phyloP scores from a whole-genome alignment of 2,329 filamentous ascomycete species.

The Metarhizium anisopliae region DNA sequence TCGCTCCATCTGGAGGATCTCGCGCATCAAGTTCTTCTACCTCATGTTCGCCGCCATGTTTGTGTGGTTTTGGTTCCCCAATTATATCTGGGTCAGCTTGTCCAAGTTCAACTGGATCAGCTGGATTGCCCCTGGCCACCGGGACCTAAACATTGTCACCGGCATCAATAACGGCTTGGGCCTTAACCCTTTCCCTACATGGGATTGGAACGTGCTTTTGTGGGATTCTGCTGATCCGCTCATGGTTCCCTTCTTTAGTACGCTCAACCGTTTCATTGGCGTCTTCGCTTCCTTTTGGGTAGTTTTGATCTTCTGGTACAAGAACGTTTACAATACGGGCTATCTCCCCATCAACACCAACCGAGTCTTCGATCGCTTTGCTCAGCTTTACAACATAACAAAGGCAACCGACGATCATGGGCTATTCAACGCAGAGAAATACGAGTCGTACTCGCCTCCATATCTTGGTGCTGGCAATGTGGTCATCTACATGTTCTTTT shows the following conservation, averaged over 20 bases:
- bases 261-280: slow-evolving; percentile 53
- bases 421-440: slow-evolving; percentile 35
- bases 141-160: slow-evolving; percentile 31
- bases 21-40: slow-evolving; percentile 43
- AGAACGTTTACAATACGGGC: slow-evolving; percentile 46
- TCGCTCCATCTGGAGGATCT: slow-evolving; percentile 34
- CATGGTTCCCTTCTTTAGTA: slow-evolving; percentile 47
- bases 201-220: slow-evolving; percentile 38
- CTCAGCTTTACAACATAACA: slow-evolving; percentile 36
- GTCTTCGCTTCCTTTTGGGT: slow-evolving; percentile 46
- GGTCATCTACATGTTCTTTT: slow-evolving; percentile 47
- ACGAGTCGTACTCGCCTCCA: slow-evolving; percentile 41
- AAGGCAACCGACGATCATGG: slow-evolving; percentile 31
- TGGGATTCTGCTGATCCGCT: slow-evolving; percentile 34
- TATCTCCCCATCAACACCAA: slow-evolving; percentile 47
- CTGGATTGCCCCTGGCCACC: slow-evolving; percentile 43
- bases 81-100: slow-evolving; percentile 43
- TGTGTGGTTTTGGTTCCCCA: slow-evolving; percentile 50
- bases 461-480: slow-evolving; percentile 41
- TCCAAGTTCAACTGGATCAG: slow-evolving; percentile 47
- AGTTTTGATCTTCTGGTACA: slow-evolving; percentile 48
- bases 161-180: slow-evolving; percentile 36
- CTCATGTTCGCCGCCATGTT: slow-evolving; percentile 43
- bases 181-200: slow-evolving; percentile 36
- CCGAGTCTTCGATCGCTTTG: slow-evolving; percentile 40